Percentiles rank a stretch among this genome's conserved stretches.
Conservation (phyloP, 495 filamentous ascomycete species). For the Symbiotaphrina buchneri region DNA sequence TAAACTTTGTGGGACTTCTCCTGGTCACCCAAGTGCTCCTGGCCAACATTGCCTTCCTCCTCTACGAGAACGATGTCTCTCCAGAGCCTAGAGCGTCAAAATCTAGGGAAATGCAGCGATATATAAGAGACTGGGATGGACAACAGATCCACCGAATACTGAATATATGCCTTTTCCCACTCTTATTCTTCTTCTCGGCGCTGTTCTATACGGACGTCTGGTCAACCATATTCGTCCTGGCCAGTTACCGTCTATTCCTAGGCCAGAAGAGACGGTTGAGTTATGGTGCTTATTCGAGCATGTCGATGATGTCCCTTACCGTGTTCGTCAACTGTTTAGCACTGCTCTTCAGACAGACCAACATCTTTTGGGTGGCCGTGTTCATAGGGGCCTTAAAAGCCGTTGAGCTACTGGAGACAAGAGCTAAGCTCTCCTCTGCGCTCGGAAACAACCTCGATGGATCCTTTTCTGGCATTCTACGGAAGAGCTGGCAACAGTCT, state of each 20-base stretch:
- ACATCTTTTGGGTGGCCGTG: constrained; percentile 83
- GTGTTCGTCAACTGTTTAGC: constrained; percentile 36
- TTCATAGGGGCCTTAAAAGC: constrained; percentile 63
- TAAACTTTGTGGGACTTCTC: background rate
- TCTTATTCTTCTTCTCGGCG: constrained; percentile 83
- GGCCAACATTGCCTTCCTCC: too few species aligned
- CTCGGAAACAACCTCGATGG: too few species aligned
- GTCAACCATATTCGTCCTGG: constrained; percentile 41
- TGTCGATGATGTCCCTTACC: too few species aligned
- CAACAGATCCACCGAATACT: constrained; percentile 33
- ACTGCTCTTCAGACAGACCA: constrained; percentile 73
- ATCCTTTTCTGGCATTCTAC: constrained; percentile 3
- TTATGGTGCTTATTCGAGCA: constrained; percentile 24
- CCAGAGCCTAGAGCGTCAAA: too few species aligned
- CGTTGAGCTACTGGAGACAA: constrained; percentile 19
- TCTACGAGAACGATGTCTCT: too few species aligned
- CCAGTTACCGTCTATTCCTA: constrained; percentile 43
- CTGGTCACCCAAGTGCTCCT: constrained; percentile 1
- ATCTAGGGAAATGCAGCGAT: too few species aligned
- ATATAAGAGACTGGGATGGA: too few species aligned
- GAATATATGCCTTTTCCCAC: constrained; percentile 73
- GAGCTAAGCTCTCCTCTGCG: too few species aligned
- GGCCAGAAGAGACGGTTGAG: too few species aligned
- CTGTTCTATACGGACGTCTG: constrained; percentile 85
- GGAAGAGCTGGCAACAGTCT: constrained; percentile 10